phyloP scores from a whole-genome alignment of 139 green algal species.

The Chlamydomonas applanata region DNA sequence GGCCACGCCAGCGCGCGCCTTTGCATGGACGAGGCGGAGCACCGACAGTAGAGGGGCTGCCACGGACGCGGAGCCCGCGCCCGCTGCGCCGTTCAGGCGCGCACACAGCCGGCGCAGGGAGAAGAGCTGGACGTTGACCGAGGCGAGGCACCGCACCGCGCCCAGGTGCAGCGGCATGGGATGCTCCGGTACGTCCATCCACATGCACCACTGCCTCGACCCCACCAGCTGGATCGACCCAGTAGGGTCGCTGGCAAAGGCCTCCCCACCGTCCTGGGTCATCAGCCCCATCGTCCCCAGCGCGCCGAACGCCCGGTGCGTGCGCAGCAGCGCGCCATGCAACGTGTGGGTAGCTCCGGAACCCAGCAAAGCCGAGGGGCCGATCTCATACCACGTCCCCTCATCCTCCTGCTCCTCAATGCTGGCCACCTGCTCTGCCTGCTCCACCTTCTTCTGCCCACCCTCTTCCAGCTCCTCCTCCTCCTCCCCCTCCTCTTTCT shows the following conservation, averaged over 20 bases:
- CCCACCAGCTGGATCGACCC: too few species aligned
- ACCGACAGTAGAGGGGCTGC: background rate
- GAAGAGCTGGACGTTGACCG: constrained; percentile 11
- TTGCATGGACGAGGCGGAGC: background rate
- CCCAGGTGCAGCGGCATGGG: constrained; percentile 3
- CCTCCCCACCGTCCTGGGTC: too few species aligned
- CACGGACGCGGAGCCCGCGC: background rate
- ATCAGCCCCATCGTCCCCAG: too few species aligned
- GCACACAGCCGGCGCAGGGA: constrained; percentile 4
- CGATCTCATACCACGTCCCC: too few species aligned
- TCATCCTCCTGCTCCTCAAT: too few species aligned
- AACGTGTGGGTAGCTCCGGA: too few species aligned
- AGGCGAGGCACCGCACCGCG: constrained; percentile 2
- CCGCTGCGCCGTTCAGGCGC: background rate
- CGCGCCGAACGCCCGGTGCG: too few species aligned
- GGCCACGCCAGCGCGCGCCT: background rate
- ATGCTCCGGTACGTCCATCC: constrained; percentile 7
- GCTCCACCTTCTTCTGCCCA: background rate
- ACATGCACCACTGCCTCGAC: background rate
- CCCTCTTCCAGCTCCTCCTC: background rate
- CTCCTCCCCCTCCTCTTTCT: background rate
- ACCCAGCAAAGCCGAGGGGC: too few species aligned
- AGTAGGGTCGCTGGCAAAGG: too few species aligned
- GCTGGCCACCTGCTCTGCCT: background rate
- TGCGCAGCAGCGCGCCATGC: too few species aligned